Conservation (phyloP, 2,329 filamentous ascomycete genomes). For the Domatiomyces catenatus region DNA sequence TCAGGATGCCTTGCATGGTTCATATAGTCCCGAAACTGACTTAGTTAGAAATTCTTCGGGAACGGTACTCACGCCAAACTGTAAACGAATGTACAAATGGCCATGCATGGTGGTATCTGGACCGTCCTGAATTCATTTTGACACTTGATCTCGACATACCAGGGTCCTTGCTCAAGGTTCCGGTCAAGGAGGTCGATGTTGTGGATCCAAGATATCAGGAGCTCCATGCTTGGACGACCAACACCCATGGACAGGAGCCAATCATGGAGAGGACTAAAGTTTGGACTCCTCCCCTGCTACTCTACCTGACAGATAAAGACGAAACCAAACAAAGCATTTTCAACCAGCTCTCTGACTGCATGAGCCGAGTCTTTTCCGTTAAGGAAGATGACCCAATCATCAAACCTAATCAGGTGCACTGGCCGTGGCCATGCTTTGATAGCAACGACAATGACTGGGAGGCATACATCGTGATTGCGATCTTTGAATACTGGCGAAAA, state of each 20-base stretch:
- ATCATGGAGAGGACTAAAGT: slow-evolving; percentile 1
- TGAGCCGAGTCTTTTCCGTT: slow-evolving; percentile 5
- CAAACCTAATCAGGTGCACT: slow-evolving; percentile 1
- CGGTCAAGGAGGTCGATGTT: neutral
- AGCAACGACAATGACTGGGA: slow-evolving; percentile 7
- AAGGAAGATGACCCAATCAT: slow-evolving; percentile 3
- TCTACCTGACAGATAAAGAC: slow-evolving; percentile 4
- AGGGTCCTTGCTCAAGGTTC: slow-evolving; percentile 3
- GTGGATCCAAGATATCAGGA: slow-evolving; percentile 5
- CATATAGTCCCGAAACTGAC: neutral
- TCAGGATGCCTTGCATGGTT: neutral
- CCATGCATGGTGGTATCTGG: neutral
- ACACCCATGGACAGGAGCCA: neutral
- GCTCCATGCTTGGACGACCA: slow-evolving; percentile 4
- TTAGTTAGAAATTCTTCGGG: neutral
- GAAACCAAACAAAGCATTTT: slow-evolving; percentile 1
- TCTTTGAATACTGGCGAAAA: slow-evolving; percentile 2
- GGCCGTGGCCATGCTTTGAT: slow-evolving; percentile 9
- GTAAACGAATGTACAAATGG: neutral
- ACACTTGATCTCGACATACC: neutral
- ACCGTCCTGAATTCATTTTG: neutral
- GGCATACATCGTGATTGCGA: slow-evolving; percentile 8
- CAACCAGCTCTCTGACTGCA: slow-evolving; percentile 1
- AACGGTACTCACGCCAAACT: neutral
- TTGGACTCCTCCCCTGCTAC: slow-evolving; percentile 12